Base-by-base conservation (phyloP, 371 early-diverging fungal genomes). In the Mucor irregularis region DNA sequence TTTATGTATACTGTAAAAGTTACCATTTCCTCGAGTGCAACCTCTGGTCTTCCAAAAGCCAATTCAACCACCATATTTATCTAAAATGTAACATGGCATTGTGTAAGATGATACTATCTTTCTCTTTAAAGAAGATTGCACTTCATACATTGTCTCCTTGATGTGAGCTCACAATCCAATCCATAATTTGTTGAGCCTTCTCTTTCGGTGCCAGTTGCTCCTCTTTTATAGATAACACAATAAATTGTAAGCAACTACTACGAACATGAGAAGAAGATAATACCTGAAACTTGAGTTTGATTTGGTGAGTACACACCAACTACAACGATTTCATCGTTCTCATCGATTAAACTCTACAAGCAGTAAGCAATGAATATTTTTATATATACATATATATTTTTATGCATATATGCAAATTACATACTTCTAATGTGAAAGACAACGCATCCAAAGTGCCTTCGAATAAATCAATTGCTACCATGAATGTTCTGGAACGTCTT, bases 391-490 rank as follows among this genome's bases (percentile, higher is more conserved):
- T 34, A 34, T 34, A 44, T 33, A 16, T 45, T 22, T 54, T 1
- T 42, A 3, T 31, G 19, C 30, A 7, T 39, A 13, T 24, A 25
- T 35, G 16, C 29, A 7, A 11, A 6, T 9, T 14, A 4, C 21
- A 49, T 61, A 64, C 69, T 35, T 35, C 29, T 22, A 69, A 19
- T 17, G 63, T 47, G 52, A 56, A 65, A 6, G 49, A 33, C 30
- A 69, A 35, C 0, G 60, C 43, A 13, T 65, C 60, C 7, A 49
- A 29, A 16, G 37, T 48, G 14, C 47, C 56, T 10, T 43, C 43
- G 25, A 60, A 40, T 30, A 65, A 29, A 54, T 69, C 63, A n/a
- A 69, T 48, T 7, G 63, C 63, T 5, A 69, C 46, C 49, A 69
- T 49, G 26, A 59, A 69, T 10, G 47, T 53, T 3, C 70, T 59